Conservation (phyloP, 2,329 filamentous ascomycete species). For the Fusarium sp. region DNA sequence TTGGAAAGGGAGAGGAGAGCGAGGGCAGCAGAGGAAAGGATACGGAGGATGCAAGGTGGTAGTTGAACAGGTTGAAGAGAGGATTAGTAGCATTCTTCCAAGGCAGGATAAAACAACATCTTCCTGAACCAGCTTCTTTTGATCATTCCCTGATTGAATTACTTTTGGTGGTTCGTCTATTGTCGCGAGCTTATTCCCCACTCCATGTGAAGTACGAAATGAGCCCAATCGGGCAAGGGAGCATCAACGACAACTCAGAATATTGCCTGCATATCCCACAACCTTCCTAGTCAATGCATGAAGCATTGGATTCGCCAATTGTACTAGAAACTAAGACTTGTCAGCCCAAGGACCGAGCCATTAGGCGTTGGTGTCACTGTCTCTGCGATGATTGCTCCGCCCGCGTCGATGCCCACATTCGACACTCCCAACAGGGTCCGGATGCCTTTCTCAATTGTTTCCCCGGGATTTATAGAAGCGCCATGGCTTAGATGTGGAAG, state of each 20-base stretch:
- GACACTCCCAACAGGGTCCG: not conserved
- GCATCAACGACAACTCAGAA: not conserved
- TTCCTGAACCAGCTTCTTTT: not conserved
- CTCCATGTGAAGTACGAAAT: not conserved
- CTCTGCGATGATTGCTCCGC: not conserved
- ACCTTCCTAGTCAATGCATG: not conserved
- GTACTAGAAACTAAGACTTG: not conserved
- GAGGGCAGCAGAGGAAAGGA: constrained; percentile 89
- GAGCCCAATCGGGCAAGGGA: not conserved
- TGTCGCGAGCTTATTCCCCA: not conserved
- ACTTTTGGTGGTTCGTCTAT: not conserved
- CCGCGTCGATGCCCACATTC: not conserved
- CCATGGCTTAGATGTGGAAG: not conserved
- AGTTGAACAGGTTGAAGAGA: constrained; percentile 17
- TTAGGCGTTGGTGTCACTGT: not conserved
- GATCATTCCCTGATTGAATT: not conserved
- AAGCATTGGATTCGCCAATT: not conserved
- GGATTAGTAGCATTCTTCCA: not conserved
- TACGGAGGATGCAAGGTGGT: constrained; percentile 68
- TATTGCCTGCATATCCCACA: not conserved
- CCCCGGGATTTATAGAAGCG: not conserved
- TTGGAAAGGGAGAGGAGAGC: constrained; percentile 91
- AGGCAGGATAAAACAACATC: not conserved
- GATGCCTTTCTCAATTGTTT: not conserved
- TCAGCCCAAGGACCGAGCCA: not conserved